Evolutionary conservation across 768 basidiomycete species (phyloP), one percentile per base, ranked within the genome.

Genomic region (Trichaptum fuscoviolaceum): DNA sequence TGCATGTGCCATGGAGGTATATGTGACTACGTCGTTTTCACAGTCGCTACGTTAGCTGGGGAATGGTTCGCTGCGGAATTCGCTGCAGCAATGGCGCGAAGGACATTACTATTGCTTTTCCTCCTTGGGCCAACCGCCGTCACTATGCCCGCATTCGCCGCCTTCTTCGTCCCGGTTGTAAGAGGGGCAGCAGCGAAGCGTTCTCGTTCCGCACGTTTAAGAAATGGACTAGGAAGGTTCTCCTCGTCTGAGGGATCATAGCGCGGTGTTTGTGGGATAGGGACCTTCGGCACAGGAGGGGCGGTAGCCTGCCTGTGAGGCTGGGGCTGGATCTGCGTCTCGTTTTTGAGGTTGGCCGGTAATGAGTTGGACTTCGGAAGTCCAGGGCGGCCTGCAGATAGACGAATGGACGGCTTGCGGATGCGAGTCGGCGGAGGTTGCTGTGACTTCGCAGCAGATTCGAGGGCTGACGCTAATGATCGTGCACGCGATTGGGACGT

Each of bases 151-250:
- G 69, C 66, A n/a, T 65, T 58, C 9, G 23, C 58, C 23, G 68
- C 60, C 34, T 64, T 26, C 34, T 64, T n/a, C 60, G 26, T 62
- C 71, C 71, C 58, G 23, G 36, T 36, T 60, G 17, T 65, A 64
- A 42, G 26, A 26, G 64, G 66, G 10, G 73, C 68, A 27, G 62
- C 69, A 15, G 63, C 69, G 7, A 60, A 65, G 36, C 75, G 69
- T 52, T 80, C 81, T 26, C 79, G 75, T 34, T 87, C 86, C 5
- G 67, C 75, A 63, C 84, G 81, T 72, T 89, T 90, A 58, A 94
- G 73, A 76, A 94, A 94, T 6, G 92, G 93, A 72, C 90, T 92
- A 0, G 92, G 93, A 0, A 94, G 81, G 74, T 93, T 93, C 74
- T 92, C 92, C 73, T 92, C 92, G 72, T 94, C 91, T 0, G 81